phyloP scores from a whole-genome alignment of 768 basidiomycete genomes.

The Pleurotus tuoliensis region DNA sequence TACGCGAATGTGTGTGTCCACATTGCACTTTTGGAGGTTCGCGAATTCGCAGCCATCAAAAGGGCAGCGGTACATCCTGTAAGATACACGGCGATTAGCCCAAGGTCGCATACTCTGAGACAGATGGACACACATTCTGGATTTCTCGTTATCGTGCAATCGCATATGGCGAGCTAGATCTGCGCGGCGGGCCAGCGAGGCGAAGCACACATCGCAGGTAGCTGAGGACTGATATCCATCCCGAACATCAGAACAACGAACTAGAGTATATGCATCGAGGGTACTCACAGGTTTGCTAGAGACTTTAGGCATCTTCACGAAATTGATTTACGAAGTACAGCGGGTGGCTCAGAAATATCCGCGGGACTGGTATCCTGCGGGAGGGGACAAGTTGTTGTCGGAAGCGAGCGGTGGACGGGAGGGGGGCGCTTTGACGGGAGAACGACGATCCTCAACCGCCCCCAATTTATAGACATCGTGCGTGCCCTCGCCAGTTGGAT shows the following conservation, averaged over 20 bases:
- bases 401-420: not conserved
- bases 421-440: constrained; percentile 2
- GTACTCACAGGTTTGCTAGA: constrained; percentile 6
- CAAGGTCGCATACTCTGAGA: not conserved
- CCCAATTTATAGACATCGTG: constrained; percentile 5
- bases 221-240: not conserved
- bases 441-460: not conserved
- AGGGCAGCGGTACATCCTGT: constrained; percentile 25
- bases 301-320: constrained; percentile 1
- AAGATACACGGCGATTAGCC: not conserved
- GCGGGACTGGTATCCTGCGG: not conserved
- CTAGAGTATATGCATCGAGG: too few species aligned
- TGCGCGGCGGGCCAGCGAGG: constrained; percentile 13
- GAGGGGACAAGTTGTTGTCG: too few species aligned
- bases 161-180: constrained; percentile 20
- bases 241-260: not conserved
- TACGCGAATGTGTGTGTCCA: constrained; percentile 26
- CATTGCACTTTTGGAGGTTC: constrained; percentile 27
- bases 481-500: constrained; percentile 3
- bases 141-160: constrained; percentile 13
- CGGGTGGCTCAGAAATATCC: not conserved
- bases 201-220: constrained; percentile 13
- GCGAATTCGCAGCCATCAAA: constrained; percentile 22
- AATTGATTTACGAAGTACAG: not conserved
- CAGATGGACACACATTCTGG: constrained; percentile 8